These are phyloP conservation scores for Blastomyces emzantsi DNA, from an alignment of 2,329 filamentous ascomycete species.

Conservation along the genomic window DNA sequence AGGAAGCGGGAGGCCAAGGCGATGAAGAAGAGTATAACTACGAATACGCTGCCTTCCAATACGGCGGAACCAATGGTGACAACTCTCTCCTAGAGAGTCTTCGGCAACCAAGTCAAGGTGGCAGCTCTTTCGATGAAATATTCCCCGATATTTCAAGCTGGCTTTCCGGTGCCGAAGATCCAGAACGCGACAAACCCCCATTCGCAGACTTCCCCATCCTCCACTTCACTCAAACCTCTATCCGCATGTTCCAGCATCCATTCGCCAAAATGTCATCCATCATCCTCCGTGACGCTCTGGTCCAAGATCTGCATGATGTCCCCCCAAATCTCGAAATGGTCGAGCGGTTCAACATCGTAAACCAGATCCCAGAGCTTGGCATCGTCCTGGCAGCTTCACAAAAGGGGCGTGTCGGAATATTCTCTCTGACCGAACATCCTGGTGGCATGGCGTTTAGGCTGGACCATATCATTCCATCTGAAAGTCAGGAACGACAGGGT, in stretches of 20 bases:
- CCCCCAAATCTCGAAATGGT: constrained; percentile 20
- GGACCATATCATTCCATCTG: constrained; percentile 48
- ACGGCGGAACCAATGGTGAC: constrained; percentile 8
- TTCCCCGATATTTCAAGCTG: constrained; percentile 5
- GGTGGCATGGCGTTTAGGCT: constrained; percentile 39
- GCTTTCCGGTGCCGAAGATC: not conserved
- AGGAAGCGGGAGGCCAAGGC: not conserved
- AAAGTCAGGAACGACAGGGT: constrained; percentile 39
- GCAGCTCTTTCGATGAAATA: not conserved
- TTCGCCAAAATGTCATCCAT: constrained; percentile 25
- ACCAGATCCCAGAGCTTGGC: constrained; percentile 51
- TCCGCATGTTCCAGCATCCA: constrained; percentile 30
- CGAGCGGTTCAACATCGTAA: constrained; percentile 50
- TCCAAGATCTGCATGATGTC: constrained; percentile 22
- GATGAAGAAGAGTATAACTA: constrained; percentile 14
- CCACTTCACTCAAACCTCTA: constrained; percentile 34
- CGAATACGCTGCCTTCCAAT: constrained; percentile 12
- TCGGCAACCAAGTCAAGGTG: constrained; percentile 1
- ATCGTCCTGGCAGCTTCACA: constrained; percentile 50
- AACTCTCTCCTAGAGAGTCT: constrained; percentile 3
- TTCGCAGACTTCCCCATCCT: constrained; percentile 33
- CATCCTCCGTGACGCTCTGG: constrained; percentile 25
- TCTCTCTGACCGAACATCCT: constrained; percentile 41
- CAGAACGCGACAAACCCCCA: constrained; percentile 15
- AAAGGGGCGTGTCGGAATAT: constrained; percentile 47